These are phyloP conservation scores for Neurospora sp. DNA, from an alignment of 495 filamentous ascomycete species.

Conservation along the genomic window DNA sequence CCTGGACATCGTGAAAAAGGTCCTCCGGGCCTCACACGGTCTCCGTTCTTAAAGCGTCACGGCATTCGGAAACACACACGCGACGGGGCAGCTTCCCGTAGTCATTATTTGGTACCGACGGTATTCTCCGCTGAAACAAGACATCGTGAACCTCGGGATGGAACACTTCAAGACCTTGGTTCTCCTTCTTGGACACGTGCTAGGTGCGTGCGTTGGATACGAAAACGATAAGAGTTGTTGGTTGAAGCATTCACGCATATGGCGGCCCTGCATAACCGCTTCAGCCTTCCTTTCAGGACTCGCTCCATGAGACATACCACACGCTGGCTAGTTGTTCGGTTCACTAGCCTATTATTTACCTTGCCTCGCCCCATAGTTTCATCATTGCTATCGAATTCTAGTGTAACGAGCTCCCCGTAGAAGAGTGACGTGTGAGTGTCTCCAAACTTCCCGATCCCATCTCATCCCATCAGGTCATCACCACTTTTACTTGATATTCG, in stretches of 20 bases:
- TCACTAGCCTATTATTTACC: background rate
- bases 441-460: background rate
- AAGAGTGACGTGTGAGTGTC: background rate
- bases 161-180: background rate
- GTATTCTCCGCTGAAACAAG: background rate
- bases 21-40: background rate
- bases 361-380: background rate
- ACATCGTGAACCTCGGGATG: background rate
- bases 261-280: background rate
- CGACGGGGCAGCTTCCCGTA: background rate
- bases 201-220: background rate
- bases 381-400: background rate
- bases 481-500: background rate
- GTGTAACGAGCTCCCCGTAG: background rate
- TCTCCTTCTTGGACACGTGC: background rate
- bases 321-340: background rate
- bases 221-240: background rate
- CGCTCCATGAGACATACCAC: background rate
- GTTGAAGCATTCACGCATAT: background rate
- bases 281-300: background rate
- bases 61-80: background rate
- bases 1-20: background rate
- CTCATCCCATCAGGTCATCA: background rate
- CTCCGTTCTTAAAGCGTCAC: background rate
- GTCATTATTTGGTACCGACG: background rate